These are phyloP conservation scores for Odonthalia washingtoniensis DNA, from an alignment of 31 red algal genomes.

Conservation along the genomic window DNA sequence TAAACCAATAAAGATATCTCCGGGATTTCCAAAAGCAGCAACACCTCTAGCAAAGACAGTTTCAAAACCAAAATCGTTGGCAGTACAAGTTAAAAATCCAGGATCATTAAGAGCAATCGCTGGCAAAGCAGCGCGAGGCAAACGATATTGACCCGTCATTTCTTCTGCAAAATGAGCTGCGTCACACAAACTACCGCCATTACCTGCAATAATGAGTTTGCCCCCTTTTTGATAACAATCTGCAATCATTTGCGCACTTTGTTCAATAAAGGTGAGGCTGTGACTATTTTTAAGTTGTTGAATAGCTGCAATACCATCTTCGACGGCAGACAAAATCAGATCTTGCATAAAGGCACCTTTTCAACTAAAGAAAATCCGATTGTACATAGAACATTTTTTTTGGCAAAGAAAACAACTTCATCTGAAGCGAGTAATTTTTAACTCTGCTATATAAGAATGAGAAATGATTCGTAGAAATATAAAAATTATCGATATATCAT, in stretches of 20 bases:
- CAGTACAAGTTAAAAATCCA: constrained; percentile 36
- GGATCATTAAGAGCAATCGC: constrained; percentile 37
- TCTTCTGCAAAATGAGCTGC: constrained; percentile 49
- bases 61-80: constrained; percentile 50
- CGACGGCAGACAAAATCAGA: no score
- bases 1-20: constrained; percentile 47
- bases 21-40: constrained; percentile 16
- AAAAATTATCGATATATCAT: no score
- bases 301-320: no score
- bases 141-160: constrained; percentile 27
- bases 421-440: no score
- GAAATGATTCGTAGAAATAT: no score
- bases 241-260: background rate
- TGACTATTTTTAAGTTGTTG: no score
- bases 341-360: no score
- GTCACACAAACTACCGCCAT: constrained; percentile 52
- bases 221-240: constrained; percentile 26
- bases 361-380: no score
- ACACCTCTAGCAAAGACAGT: constrained; percentile 30
- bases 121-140: constrained; percentile 15
- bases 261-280: background rate
- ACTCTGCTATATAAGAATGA: no score
- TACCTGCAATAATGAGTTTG: constrained; percentile 40
- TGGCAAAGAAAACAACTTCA: no score
- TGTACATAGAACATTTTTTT: no score